Conservation (phyloP, 75 land plant genomes). For the Larix kaempferi region DNA sequence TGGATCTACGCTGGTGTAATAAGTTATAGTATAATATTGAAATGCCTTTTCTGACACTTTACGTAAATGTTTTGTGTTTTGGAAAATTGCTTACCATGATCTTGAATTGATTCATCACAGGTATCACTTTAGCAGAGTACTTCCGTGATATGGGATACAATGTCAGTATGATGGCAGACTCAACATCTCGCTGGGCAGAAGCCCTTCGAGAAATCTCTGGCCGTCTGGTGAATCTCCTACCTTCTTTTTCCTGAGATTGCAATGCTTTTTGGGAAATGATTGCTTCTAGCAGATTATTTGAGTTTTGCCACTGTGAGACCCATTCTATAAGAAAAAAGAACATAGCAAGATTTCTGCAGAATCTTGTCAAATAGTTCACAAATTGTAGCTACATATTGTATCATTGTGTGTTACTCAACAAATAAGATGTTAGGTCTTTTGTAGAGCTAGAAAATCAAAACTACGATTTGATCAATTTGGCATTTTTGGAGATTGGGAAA, state of each 20-base stretch:
- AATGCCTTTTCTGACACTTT: too few species aligned
- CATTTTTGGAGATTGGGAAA: not conserved
- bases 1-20: too few species aligned
- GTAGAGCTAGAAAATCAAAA: not conserved
- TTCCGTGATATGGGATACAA: slow-evolving; percentile 30
- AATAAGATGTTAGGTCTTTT: not conserved
- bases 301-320: not conserved
- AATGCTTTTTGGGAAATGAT: not conserved
- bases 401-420: slow-evolving; percentile 7
- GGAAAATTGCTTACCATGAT: too few species aligned
- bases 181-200: slow-evolving; percentile 99
- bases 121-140: slow-evolving; percentile 61
- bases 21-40: too few species aligned
- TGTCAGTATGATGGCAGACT: slow-evolving; percentile 99
- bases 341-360: not conserved
- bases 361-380: not conserved
- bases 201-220: slow-evolving; percentile 99
- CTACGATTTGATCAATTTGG: not conserved
- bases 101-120: slow-evolving; percentile 25
- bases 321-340: not conserved
- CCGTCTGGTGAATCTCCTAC: slow-evolving; percentile 63
- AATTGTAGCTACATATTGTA: not conserved
- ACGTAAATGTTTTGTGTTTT: too few species aligned
- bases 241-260: not conserved
- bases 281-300: slow-evolving; percentile 13